These are phyloP conservation scores for Lactarius deliciosus DNA, from an alignment of 768 basidiomycete species.

Conservation along the genomic window DNA sequence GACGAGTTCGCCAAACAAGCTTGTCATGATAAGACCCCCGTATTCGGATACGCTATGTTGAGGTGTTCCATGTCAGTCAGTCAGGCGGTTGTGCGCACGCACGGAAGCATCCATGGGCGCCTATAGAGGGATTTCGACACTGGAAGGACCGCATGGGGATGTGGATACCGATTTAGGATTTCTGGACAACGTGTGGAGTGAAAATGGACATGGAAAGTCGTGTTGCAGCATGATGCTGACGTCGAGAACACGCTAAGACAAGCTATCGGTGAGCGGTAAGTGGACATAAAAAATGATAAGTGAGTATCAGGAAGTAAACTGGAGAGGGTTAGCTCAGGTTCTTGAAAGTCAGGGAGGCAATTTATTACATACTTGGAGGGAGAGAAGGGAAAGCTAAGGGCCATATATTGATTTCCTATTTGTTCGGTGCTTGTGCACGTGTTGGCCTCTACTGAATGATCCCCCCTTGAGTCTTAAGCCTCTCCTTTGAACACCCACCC, in stretches of 20 bases:
- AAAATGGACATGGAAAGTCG: slow-evolving; percentile 4
- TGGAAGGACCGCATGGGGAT: slow-evolving; percentile 3
- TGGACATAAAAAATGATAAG: neutral
- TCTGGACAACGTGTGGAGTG: neutral
- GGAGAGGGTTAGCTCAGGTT: slow-evolving; percentile 18
- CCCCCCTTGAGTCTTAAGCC: slow-evolving; percentile 25
- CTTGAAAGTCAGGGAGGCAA: neutral
- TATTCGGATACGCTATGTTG: neutral
- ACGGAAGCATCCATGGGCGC: slow-evolving; percentile 21
- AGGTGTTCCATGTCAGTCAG: slow-evolving; percentile 16
- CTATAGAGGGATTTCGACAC: slow-evolving; percentile 4
- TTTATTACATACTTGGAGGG: slow-evolving; percentile 15
- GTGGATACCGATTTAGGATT: neutral
- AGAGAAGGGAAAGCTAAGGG: slow-evolving; percentile 7
- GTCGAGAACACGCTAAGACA: slow-evolving; percentile 19
- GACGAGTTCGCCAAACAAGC: slow-evolving; percentile 20
- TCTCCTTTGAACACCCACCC: slow-evolving; percentile 10
- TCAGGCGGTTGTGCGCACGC: slow-evolving; percentile 24
- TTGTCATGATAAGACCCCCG: slow-evolving; percentile 10
- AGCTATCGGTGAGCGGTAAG: neutral
- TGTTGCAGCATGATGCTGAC: slow-evolving; percentile 19
- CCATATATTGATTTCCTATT: slow-evolving; percentile 10
- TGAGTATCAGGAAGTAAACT: neutral
- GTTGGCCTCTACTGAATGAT: slow-evolving; percentile 15
- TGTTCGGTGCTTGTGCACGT: slow-evolving; percentile 19